Base-by-base conservation (phyloP, 495 filamentous ascomycete genomes). In the Tuber borchii region DNA sequence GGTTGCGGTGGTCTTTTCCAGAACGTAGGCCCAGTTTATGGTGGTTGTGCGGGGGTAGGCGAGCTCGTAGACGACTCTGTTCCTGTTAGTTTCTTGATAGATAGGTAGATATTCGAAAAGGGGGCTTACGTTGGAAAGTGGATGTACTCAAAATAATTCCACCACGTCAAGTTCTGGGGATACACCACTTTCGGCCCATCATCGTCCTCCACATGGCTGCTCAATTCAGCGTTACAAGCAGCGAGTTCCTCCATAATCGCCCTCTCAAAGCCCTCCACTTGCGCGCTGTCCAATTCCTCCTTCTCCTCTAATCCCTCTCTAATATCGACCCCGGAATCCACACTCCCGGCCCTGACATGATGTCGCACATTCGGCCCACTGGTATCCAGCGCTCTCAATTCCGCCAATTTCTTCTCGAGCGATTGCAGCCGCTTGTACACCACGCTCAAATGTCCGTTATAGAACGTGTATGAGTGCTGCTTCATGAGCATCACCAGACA, bases 401-500 rank as follows among this genome's bases (percentile, higher is more conserved):
- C 71, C 48, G 14, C 26, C 43, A 76, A 45, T 56, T 22, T 31
- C 48, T 37, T 68, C 46, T 68, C 75, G 56, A 70, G 51, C 43
- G 34, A 43, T 72, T 14, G n/a, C 69, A 37, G 39, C 14, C 77
- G 77, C 46, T 77, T 86, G 75, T 88, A 88, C 8, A 88, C 85
- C 68, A 88, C 86, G 10, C 90, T 91, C 43, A 93, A 84, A 77
- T 93, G 87, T 8, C 91, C 91, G 79, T 93, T 93, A 82, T 92
- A 93, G 75, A 91, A 91, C 3, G 89, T 87, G 81, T 91, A 93
- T 71, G 89, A 91, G 80, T 93, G 91, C 81, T 91, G 90, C 83
- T 93, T 93, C 91, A 93, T 93, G 70, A 93, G 76, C 87, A 93
- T 90, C 1, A 90, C 88, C 75, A 92, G 79, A 22, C 87, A 88